Percentiles rank a stretch among this genome's conserved stretches.
Evolutionary conservation across 768 basidiomycete genomes (phyloP).

Genomic region (Rhodocollybia butyracea): DNA sequence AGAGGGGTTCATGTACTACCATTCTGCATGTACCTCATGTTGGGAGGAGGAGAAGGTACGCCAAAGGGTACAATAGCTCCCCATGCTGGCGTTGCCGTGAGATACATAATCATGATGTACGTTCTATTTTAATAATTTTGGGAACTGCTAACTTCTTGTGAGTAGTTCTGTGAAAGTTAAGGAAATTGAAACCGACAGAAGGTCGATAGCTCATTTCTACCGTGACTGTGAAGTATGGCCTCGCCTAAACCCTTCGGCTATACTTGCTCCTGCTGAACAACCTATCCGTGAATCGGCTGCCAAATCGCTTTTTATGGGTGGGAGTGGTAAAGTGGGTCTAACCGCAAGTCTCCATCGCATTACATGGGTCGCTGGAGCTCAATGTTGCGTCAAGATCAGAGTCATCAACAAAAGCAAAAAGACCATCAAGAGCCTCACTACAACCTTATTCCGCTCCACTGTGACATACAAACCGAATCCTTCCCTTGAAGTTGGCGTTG

Average conservation of each 20-base stretch:
- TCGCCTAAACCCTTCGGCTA: conserved; percentile 54
- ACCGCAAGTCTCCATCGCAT: conserved; percentile 67
- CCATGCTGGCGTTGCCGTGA: conserved; percentile 60
- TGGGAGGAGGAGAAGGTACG: conserved; percentile 45
- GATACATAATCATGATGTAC: conserved; percentile 80
- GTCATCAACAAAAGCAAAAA: conserved; percentile 70
- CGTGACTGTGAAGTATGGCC: conserved; percentile 81
- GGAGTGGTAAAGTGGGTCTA: conserved; percentile 60
- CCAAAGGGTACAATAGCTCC: conserved; percentile 50
- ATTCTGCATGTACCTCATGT: conserved; percentile 67
- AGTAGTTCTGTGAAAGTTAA: conserved; percentile 73
- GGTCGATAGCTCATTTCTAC: conserved; percentile 88
- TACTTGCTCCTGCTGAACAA: conserved; percentile 57
- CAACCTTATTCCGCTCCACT: conserved; percentile 64
- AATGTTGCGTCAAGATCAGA: conserved; percentile 60
- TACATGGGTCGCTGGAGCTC: conserved; percentile 82
- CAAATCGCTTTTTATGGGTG: conserved; percentile 59
- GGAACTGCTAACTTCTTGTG: conserved; percentile 4
- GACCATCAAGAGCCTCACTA: conserved; percentile 58
- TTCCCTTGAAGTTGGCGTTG: conserved; percentile 31
- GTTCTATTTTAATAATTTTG: conserved; percentile 24
- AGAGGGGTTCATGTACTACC: conserved; percentile 71
- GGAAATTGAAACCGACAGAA: conserved; percentile 51
- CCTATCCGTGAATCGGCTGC: conserved; percentile 57
- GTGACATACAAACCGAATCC: conserved; percentile 61